Percentiles rank a stretch among this genome's conserved stretches.
phyloP scores from a whole-genome alignment of 495 filamentous ascomycete genomes.

The Tirmania nivea region DNA sequence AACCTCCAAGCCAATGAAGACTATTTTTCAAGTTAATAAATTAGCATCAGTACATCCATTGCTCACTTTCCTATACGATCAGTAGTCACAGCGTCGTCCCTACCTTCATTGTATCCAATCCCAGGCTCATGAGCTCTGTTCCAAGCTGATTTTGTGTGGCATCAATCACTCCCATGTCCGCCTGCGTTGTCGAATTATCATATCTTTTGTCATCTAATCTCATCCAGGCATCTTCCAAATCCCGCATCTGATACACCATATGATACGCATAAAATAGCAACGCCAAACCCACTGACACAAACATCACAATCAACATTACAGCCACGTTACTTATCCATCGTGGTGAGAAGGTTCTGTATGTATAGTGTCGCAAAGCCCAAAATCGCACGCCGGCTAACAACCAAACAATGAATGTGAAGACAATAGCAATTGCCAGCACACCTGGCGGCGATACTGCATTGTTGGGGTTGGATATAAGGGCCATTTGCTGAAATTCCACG shows the following conservation, averaged over 20 bases:
- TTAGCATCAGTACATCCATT: neutral
- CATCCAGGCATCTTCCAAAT: neutral
- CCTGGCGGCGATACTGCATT: neutral
- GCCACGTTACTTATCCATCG: neutral
- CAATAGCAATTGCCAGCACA: neutral
- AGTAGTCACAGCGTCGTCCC: neutral
- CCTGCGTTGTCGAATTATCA: no score
- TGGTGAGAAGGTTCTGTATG: neutral
- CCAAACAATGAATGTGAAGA: neutral
- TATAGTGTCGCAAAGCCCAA: neutral
- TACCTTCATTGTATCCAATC: neutral
- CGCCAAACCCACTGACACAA: neutral
- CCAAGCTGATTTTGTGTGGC: no score
- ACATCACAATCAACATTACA: neutral
- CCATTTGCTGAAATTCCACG: neutral
- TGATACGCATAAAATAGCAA: neutral
- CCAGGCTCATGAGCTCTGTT: neutral
- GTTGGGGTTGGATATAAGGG: neutral
- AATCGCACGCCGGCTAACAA: neutral
- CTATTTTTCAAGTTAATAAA: neutral
- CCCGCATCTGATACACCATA: neutral
- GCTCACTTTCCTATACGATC: no score
- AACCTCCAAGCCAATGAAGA: neutral
- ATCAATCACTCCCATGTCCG: no score
- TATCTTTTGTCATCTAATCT: neutral